A percentile compares a stretch with the other conserved stretches of the same genome.
phyloP scores from a whole-genome alignment of 2,329 filamentous ascomycete species.

The Epichloe scottii region DNA sequence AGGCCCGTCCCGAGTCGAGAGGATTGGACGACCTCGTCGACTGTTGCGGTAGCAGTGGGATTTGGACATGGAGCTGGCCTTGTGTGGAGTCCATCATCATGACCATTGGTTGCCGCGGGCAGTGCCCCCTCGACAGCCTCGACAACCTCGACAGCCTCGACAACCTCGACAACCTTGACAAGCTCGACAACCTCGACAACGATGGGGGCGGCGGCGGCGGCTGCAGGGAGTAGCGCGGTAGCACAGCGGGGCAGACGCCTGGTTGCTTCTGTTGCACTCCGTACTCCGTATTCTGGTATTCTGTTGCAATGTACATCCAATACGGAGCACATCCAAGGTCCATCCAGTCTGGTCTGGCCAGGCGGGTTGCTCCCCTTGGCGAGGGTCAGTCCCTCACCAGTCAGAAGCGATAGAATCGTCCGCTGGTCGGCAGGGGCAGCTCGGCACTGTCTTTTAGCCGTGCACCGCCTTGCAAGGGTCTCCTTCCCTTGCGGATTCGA shows the following conservation, averaged over 20 bases:
- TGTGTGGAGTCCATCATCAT: conserved; percentile 4
- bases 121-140: neutral
- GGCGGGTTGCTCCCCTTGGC: no score
- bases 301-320: neutral
- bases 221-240: neutral
- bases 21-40: neutral
- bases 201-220: neutral
- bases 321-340: no score
- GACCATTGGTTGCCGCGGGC: neutral
- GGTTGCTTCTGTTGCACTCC: neutral
- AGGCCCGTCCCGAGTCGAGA: neutral
- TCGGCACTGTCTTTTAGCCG: neutral
- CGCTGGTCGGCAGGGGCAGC: neutral
- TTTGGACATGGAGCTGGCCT: conserved; percentile 3
- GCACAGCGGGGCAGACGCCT: neutral
- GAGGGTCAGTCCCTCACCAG: neutral
- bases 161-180: no score
- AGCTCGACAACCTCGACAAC: no score
- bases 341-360: neutral
- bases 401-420: neutral
- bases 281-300: neutral
- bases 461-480: neutral
- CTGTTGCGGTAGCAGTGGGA: neutral
- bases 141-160: no score
- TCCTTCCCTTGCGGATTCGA: no score